Percentiles rank a stretch among this genome's conserved stretches.
Conservation (phyloP, 768 basidiomycete genomes). For the Trametes elegans region DNA sequence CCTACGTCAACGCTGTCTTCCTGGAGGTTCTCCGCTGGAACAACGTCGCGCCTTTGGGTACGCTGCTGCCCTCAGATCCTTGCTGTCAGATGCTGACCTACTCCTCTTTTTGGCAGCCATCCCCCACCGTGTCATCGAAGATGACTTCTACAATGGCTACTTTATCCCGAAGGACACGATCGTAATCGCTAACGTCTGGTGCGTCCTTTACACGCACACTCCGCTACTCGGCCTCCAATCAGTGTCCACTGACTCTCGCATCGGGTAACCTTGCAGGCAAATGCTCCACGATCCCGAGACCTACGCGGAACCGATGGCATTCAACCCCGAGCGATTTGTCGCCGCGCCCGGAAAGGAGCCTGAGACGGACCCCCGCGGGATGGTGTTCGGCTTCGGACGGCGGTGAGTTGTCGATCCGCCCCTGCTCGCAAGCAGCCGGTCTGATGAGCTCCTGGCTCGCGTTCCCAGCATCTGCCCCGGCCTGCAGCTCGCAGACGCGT, state of each 20-base stretch:
- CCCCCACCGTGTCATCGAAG: slow-evolving; percentile 32
- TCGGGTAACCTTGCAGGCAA: background rate
- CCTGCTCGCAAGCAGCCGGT: background rate
- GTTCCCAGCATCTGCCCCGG: slow-evolving; percentile 23
- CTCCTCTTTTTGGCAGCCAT: slow-evolving; percentile 17
- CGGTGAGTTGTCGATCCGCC: slow-evolving; percentile 18
- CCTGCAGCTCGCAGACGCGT: slow-evolving; percentile 31
- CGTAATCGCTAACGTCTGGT: slow-evolving; percentile 36
- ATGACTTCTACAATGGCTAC: slow-evolving; percentile 34
- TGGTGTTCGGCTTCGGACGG: slow-evolving; percentile 33
- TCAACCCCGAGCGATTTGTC: slow-evolving; percentile 35
- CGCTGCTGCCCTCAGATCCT: background rate
- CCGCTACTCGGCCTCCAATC: background rate
- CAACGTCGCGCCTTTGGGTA: slow-evolving; percentile 29
- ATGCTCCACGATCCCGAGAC: slow-evolving; percentile 32
- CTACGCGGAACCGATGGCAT: slow-evolving; percentile 33
- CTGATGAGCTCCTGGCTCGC: too few relatives aligned
- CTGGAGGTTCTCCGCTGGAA: slow-evolving; percentile 31
- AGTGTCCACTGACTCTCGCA: background rate
- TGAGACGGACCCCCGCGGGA: slow-evolving; percentile 25
- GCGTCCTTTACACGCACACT: too few relatives aligned
- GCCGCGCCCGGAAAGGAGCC: slow-evolving; percentile 19
- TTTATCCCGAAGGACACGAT: slow-evolving; percentile 35
- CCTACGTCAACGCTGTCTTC: slow-evolving; percentile 27
- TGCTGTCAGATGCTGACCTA: too few relatives aligned